These are phyloP conservation scores for Phanerochaete carnosa DNA, from an alignment of 768 basidiomycete species.

Conservation along the genomic window DNA sequence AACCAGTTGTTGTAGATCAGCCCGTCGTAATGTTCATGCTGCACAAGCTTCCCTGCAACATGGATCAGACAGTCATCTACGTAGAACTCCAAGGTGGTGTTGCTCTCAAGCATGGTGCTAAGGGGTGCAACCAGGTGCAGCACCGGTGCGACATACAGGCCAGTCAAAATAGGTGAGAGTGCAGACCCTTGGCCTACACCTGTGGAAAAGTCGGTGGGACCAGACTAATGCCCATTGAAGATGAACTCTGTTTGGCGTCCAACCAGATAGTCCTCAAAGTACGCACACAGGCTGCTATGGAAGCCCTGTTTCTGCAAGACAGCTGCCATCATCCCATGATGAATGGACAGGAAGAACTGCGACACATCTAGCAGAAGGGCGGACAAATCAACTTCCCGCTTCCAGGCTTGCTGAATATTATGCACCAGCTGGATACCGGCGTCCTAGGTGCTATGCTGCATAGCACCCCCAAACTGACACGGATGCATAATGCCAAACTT, in stretches of 20 bases:
- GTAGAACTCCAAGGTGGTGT: slow-evolving; percentile 7
- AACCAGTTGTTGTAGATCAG: background rate
- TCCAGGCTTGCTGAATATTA: too few species aligned
- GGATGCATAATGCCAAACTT: slow-evolving; percentile 14
- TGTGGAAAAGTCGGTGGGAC: background rate
- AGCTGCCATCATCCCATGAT: background rate
- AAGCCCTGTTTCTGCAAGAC: slow-evolving; percentile 15
- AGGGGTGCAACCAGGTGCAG: background rate
- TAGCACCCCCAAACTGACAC: slow-evolving; percentile 17
- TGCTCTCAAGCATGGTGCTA: background rate
- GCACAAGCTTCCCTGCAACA: background rate
- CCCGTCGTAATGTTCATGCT: background rate
- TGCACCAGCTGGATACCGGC: slow-evolving; percentile 14
- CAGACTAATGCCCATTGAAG: slow-evolving; percentile 1
- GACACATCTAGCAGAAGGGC: slow-evolving; percentile 15
- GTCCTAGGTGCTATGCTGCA: slow-evolving; percentile 18
- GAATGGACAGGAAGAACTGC: slow-evolving; percentile 18
- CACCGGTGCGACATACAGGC: slow-evolving; percentile 13
- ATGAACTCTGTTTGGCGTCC: slow-evolving; percentile 10
- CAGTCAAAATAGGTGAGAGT: slow-evolving; percentile 15
- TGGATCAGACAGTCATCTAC: slow-evolving; percentile 14
- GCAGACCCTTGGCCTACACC: slow-evolving; percentile 14
- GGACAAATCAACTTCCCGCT: slow-evolving; percentile 4
- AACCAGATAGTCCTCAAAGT: slow-evolving; percentile 11
- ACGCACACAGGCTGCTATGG: background rate